These are phyloP conservation scores for Mariannaea sp. DNA, from an alignment of 2,329 filamentous ascomycete species.

Conservation along the genomic window DNA sequence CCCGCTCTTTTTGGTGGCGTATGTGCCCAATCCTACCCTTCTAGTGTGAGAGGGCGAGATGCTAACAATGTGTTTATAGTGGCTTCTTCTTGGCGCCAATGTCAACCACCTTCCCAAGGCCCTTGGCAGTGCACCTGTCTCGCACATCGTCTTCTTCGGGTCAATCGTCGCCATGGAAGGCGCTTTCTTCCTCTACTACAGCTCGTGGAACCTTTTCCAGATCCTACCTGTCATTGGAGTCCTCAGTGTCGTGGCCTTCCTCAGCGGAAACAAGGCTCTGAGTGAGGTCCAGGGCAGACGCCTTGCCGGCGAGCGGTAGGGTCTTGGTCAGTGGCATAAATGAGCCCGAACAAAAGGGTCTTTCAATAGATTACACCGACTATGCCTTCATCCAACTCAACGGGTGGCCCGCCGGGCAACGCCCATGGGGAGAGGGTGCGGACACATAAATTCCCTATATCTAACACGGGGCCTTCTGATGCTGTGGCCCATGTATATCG, in stretches of 20 bases:
- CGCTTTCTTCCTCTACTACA: constrained; percentile 95
- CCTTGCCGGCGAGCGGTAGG: constrained; percentile 70
- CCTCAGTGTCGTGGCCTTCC: constrained; percentile 72
- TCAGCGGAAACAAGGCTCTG: constrained; percentile 88
- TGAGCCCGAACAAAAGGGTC: not conserved
- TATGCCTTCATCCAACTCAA: not conserved
- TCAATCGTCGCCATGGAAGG: constrained; percentile 87
- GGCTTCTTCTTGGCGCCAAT: constrained; percentile 83
- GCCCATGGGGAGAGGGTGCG: constrained; percentile 4
- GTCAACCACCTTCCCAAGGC: constrained; percentile 77
- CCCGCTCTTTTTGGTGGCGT: constrained; percentile 74
- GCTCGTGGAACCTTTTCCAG: constrained; percentile 89
- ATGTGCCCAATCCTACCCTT: constrained; percentile 42
- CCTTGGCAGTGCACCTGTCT: constrained; percentile 73
- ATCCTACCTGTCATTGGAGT: constrained; percentile 73
- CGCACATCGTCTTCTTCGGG: constrained; percentile 83
- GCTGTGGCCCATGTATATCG: constrained; percentile 18
- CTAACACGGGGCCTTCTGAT: not conserved
- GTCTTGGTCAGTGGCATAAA: not conserved
- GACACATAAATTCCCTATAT: no score
- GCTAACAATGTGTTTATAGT: constrained; percentile 56
- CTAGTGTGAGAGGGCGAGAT: not conserved
- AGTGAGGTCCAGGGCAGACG: constrained; percentile 91
- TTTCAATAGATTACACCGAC: constrained; percentile 6
- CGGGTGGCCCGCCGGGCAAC: not conserved